phyloP scores from a whole-genome alignment of 176 grass and related monocot species.

The Triticum urartu region DNA sequence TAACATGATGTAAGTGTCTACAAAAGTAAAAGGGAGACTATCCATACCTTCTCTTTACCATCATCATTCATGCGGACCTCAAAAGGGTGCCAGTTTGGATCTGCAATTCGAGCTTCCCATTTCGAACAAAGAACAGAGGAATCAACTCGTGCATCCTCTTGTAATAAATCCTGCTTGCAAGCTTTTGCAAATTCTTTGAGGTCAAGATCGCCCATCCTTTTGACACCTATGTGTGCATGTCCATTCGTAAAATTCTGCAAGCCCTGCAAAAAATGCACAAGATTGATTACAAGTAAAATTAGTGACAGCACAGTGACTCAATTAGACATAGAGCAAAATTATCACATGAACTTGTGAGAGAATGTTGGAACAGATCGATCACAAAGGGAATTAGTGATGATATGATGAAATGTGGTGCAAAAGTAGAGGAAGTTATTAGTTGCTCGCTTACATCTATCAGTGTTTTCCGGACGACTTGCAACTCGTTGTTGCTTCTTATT shows the following conservation, averaged over 20 bases:
- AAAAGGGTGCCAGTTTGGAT: slow-evolving; percentile 53
- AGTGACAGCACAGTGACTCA: not conserved
- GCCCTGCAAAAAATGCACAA: not conserved
- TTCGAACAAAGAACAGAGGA: slow-evolving; percentile 28
- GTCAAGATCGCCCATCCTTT: slow-evolving; percentile 60
- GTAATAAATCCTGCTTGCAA: slow-evolving; percentile 26
- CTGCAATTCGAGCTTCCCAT: slow-evolving; percentile 47
- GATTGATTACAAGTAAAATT: not conserved
- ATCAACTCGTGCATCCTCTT: slow-evolving; percentile 27
- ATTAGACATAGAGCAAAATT: not conserved
- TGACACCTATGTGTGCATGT: slow-evolving; percentile 12
- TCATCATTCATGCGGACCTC: not conserved
- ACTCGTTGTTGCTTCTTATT: not conserved
- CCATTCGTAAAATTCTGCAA: not conserved
- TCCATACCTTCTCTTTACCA: slow-evolving; percentile 34
- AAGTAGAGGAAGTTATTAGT: not conserved
- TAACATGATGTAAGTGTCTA: not conserved
- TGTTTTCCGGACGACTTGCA: not conserved
- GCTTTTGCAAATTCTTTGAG: slow-evolving; percentile 41
- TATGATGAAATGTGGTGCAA: not conserved
- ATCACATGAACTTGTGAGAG: not conserved
- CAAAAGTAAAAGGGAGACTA: not conserved
- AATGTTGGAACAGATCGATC: not conserved
- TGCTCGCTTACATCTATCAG: not conserved
- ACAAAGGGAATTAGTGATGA: not conserved